Percentiles rank a stretch among this genome's conserved stretches.
phyloP scores from a whole-genome alignment of 305 asterid species.

The Coffea humblotiana region DNA sequence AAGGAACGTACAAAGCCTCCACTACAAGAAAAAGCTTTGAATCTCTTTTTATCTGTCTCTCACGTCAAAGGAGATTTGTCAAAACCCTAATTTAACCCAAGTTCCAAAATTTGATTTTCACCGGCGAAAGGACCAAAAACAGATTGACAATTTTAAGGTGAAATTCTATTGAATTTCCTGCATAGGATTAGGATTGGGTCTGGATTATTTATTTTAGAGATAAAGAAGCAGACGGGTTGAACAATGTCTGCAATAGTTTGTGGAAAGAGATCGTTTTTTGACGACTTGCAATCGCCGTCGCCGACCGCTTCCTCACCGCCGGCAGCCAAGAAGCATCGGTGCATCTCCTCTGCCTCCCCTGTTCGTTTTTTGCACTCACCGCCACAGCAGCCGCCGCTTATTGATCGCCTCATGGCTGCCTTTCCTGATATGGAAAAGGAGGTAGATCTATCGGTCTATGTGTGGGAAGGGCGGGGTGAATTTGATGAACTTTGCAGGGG shows the following conservation, averaged over 20 bases:
- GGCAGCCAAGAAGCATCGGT: conserved; percentile 58
- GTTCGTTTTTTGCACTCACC: conserved; percentile 44
- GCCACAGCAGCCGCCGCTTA: conserved; percentile 9
- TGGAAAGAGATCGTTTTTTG: conserved; percentile 83
- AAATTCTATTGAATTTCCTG: not conserved
- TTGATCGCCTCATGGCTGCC: conserved; percentile 52
- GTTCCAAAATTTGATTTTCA: not conserved
- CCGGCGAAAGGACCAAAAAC: not conserved
- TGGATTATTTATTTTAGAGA: not conserved
- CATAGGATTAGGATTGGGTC: not conserved
- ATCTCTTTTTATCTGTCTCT: conserved; percentile 26
- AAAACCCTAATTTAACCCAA: conserved; percentile 22
- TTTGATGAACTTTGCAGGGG: not conserved
- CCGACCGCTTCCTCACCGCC: conserved; percentile 38
- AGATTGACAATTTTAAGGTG: not conserved
- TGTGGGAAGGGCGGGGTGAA: not conserved
- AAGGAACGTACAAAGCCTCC: conserved; percentile 1
- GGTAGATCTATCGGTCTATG: conserved; percentile 24
- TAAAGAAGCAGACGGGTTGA: conserved; percentile 15
- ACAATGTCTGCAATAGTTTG: conserved; percentile 77
- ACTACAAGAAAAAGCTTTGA: conserved; percentile 36
- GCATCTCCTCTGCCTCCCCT: conserved; percentile 50
- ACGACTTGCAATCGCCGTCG: conserved; percentile 59
- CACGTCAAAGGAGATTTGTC: not conserved
- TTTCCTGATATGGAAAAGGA: conserved; percentile 64